Conservation (phyloP, 2,329 filamentous ascomycete species). For the Verruconis gallopava region DNA sequence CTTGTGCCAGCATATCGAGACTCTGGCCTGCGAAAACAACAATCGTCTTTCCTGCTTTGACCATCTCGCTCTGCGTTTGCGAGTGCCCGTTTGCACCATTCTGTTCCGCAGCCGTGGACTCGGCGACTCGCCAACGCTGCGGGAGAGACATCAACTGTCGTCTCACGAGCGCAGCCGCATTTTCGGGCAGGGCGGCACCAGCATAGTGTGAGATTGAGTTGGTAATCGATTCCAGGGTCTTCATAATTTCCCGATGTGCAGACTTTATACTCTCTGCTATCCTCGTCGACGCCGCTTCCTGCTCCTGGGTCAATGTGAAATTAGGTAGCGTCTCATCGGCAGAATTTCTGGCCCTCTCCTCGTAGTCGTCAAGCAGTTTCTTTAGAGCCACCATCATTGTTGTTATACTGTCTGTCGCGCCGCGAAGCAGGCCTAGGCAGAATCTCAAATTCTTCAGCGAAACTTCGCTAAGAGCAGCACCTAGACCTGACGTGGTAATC, state of each 20-base stretch:
- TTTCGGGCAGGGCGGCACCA: conserved; percentile 81
- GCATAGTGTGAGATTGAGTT: conserved; percentile 80
- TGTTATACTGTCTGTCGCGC: conserved; percentile 70
- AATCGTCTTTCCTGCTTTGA: conserved; percentile 56
- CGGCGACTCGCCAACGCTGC: conserved; percentile 66
- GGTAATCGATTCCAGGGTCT: conserved; percentile 60
- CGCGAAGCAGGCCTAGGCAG: conserved; percentile 66
- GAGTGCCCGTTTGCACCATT: conserved; percentile 15
- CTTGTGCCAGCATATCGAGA: conserved; percentile 86
- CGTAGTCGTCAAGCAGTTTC: conserved; percentile 67
- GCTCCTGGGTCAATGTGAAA: conserved; percentile 14
- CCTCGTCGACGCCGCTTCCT: conserved; percentile 35
- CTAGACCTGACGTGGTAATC: conserved; percentile 80
- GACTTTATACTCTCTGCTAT: conserved; percentile 70
- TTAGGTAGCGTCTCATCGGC: neutral
- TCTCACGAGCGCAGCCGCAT: conserved; percentile 71
- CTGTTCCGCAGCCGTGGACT: conserved; percentile 31
- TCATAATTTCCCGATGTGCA: conserved; percentile 35
- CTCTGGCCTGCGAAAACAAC: conserved; percentile 80
- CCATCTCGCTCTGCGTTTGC: conserved; percentile 29
- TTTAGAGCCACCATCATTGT: conserved; percentile 63
- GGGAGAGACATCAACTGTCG: conserved; percentile 75
- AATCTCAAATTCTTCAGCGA: conserved; percentile 74
- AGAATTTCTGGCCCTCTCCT: conserved; percentile 30
- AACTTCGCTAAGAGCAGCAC: conserved; percentile 82